Evolutionary conservation across 305 asterid species (phyloP), one percentile per base, ranked within the genome.

Genomic region (Euphrasia arctica): DNA sequence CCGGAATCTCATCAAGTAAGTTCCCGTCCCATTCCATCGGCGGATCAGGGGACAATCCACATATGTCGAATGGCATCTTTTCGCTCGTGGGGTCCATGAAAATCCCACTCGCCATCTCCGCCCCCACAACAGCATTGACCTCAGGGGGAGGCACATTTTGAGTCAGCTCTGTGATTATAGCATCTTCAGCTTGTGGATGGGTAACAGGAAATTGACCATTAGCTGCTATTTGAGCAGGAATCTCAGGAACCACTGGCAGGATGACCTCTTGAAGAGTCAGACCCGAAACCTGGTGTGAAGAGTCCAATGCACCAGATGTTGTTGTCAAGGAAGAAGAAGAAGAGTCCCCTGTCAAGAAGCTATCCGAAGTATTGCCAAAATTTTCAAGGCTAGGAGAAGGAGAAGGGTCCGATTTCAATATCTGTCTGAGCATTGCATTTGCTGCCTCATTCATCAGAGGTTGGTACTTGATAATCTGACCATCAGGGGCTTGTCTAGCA

Each of bases 391-490:
- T 75, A 7, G 93, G 74, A 43, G 95, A 34, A 7, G 62, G 32
- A 7, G 62, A 79, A 62, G 95, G 77, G 62, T 85, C 85, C 49
- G 77, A 58, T 77, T 87, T 74, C 79, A 80, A 65, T 27, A 87
- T 81, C 82, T 92, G 91, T 70, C 78, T 84, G 56, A 89, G 74
- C 87, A 92, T 75, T 13, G 84, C 79, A 74, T 89, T 78, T n/a
- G 95, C 96, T 29, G 95, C 95, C 74, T 87, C 97, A 4, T 79
- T 89, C 73, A 83, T 81, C 79, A 65, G 42, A n/a, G 97, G 96
- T 68, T 87, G 90, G 74, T 89, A 92, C 63, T 87, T 92, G 18
- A 92, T 82, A 57, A 92, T 84, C 76, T 84, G 97, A 65, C 96
- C 83, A 13, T 87, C 95, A 4, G 78, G 59, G 31, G 82, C 74